Evolutionary conservation across 768 basidiomycete genomes (phyloP), one percentile per base, ranked within the genome.

Genomic region (Chalciporus sphaerocephalus): DNA sequence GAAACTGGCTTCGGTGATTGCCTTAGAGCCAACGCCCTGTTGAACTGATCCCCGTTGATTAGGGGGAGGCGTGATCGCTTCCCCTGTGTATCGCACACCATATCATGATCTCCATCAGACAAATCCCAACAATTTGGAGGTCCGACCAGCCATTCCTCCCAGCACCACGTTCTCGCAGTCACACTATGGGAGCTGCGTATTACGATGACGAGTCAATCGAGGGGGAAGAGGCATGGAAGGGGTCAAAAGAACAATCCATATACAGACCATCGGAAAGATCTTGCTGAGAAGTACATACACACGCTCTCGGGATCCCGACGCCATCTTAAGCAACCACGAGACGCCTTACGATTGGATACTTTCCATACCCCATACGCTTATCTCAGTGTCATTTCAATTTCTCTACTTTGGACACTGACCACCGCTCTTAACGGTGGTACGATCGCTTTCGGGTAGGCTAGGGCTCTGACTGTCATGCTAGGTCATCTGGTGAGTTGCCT

Each of bases 61-160:
- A 38, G 35, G 50, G 38, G 35, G 11, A 15, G 17, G 24, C 34
- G 44, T 40, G 18, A 33, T 47, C 38, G 15, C 13, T 32, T n/a
- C 9, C 5, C 27, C 27, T 28, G 27, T 12, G n/a, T n/a, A 34
- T 48, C 32, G 23, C 35, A n/a, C 17, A 39, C 27, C 44, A 40
- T 37, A 24, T 21, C 23, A 6, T 46, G 42, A 47, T 2, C 30
- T n/a, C 21, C 36, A 52, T 54, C 60, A 56, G 60, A 48, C 59
- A 59, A 59, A 62, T 61, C 37, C 6, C 8, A 50, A 33, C 3
- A 8, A 23, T 42, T 58, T 47, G 11, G 27, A 33, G 46, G 49
- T 51, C 57, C 57, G 48, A 25, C 30, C 34, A 39, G 35, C 34
- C 39, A 39, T 48, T 42, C 38, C 15, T 32, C 13, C 30, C 30